Conservation (phyloP, 176 grass and related monocot genomes). For the Zea mays region Zm-B73-REFERENCE-NAM-5.0 NC_050105.1:144415501-144416000, state of each 20-base stretch:
- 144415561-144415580: constrained; percentile 97
- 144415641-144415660: not conserved
- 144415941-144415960: constrained; percentile 9
- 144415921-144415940: constrained; percentile 16
- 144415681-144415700: constrained; percentile 15
- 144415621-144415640: constrained; percentile 51
- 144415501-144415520: constrained; percentile 88
- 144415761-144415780: not conserved
- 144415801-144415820: constrained; percentile 4
- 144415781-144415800: constrained; percentile 15
- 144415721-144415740: constrained; percentile 6
- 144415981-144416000: not conserved
- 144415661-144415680: not conserved
- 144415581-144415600: constrained; percentile 89
- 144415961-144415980: not conserved
- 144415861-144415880: not conserved
- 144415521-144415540: constrained; percentile 92
- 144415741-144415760: not conserved
- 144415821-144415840: not conserved
- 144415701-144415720: constrained; percentile 7
- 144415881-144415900: not conserved
- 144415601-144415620: constrained; percentile 99
- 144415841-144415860: constrained; percentile 8
- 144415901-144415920: not conserved
- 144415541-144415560: constrained; percentile 91